These are phyloP conservation scores for Abelmoschus esculentus DNA, from an alignment of 345 rosid species.

Conservation along the genomic window DNA sequence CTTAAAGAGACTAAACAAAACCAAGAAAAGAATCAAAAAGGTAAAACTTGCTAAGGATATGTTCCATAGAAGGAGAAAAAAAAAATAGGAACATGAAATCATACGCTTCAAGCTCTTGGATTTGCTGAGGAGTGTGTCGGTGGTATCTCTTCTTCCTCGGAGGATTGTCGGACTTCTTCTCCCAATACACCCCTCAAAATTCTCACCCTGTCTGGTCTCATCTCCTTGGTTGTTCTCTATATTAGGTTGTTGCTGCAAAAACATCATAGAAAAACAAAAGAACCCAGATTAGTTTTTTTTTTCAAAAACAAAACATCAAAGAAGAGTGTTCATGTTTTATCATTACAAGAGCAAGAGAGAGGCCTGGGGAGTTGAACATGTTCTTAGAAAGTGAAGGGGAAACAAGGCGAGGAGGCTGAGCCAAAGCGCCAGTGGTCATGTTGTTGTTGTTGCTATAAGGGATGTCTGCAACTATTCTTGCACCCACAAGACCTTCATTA, in stretches of 20 bases:
- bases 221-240: conserved; percentile 35
- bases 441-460: conserved; percentile 34
- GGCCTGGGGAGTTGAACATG: conserved; percentile 66
- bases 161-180: conserved; percentile 61
- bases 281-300: not conserved
- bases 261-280: not conserved
- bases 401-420: conserved; percentile 39
- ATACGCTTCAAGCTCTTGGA: conserved; percentile 98
- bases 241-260: conserved; percentile 40
- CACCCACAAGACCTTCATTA: conserved; percentile 28
- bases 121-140: conserved; percentile 99
- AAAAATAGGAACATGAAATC: conserved; percentile 12
- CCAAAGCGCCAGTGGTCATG: conserved; percentile 49
- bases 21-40: not conserved
- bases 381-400: conserved; percentile 45
- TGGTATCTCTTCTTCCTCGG: conserved; percentile 91
- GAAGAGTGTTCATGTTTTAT: not conserved
- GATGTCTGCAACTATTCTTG: conserved; percentile 36
- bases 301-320: not conserved
- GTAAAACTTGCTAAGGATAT: not conserved
- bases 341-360: conserved; percentile 67
- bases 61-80: not conserved
- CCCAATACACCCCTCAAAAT: conserved; percentile 26
- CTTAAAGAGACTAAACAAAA: conserved; percentile 43
- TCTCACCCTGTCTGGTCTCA: conserved; percentile 25